A percentile compares a stretch with the other conserved stretches of the same genome.
Evolutionary conservation across 805 yeast species (phyloP).

Genomic region (Zygoascus ofunaensis): DNA sequence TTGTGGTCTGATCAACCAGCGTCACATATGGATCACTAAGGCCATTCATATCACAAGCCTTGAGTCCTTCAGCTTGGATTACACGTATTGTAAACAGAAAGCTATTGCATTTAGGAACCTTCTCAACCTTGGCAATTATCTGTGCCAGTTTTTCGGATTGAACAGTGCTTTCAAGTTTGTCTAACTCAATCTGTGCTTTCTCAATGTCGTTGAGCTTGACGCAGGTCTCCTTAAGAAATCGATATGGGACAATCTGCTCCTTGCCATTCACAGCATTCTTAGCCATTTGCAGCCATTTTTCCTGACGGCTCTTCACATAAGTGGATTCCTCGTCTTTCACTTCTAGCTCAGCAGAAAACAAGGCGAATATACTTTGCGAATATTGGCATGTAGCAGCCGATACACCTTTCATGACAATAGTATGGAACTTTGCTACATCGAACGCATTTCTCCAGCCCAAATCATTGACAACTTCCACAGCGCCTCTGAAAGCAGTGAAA

Average conservation of each 20-base stretch:
- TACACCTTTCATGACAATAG: conserved; percentile 51
- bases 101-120: conserved; percentile 24
- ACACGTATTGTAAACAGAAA: conserved; percentile 58
- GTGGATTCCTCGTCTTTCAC: conserved; percentile 9
- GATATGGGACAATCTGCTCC: conserved; percentile 42
- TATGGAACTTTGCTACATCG: conserved; percentile 54
- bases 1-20: conserved; percentile 45
- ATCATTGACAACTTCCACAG: conserved; percentile 45
- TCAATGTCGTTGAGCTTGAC: conserved; percentile 64
- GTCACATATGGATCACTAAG: conserved; percentile 52
- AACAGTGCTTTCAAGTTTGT: conserved; percentile 44
- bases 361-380: conserved; percentile 19
- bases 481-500: conserved; percentile 52
- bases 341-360: conserved; percentile 19
- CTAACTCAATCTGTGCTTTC: conserved; percentile 34
- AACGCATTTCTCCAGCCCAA: conserved; percentile 58
- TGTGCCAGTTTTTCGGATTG: conserved; percentile 50
- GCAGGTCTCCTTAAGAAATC: conserved; percentile 54
- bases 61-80: conserved; percentile 53
- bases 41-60: conserved; percentile 39
- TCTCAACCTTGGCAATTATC: conserved; percentile 33
- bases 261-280: conserved; percentile 30
- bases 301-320: conserved; percentile 19
- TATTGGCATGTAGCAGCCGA: conserved; percentile 46
- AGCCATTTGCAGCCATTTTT: conserved; percentile 30